phyloP scores from a whole-genome alignment of 1,284 basidiomycete genomes.

The Ceratobasidium sp. region DNA sequence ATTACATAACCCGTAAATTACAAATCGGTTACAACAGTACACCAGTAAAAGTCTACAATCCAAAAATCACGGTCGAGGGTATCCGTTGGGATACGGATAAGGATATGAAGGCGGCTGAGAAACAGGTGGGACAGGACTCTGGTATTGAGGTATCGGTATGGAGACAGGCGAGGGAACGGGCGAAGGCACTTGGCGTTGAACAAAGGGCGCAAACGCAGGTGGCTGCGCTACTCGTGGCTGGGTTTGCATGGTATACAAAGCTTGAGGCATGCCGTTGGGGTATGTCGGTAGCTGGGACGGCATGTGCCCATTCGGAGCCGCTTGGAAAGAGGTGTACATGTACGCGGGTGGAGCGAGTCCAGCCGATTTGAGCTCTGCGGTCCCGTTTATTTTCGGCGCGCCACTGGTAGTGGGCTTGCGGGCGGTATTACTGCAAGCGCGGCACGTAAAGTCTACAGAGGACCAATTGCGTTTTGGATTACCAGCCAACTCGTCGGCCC shows the following conservation, averaged over 20 bases:
- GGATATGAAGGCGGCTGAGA: constrained; percentile 35
- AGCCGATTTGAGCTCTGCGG: neutral
- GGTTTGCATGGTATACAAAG: neutral
- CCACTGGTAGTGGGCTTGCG: constrained; percentile 3
- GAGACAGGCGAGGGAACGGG: neutral
- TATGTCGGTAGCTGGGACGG: neutral
- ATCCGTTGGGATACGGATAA: constrained; percentile 31
- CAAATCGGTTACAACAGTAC: constrained; percentile 39
- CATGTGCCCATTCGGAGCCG: constrained; percentile 15
- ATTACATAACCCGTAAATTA: constrained; percentile 44
- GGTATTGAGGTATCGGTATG: constrained; percentile 32
- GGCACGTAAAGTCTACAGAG: constrained; percentile 67
- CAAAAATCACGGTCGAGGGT: constrained; percentile 12
- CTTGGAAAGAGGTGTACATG: constrained; percentile 35
- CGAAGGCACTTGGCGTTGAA: constrained; percentile 5
- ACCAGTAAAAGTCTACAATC: constrained; percentile 14
- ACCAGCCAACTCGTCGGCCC: constrained; percentile 69
- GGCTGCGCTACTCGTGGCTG: constrained; percentile 2
- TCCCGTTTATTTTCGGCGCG: constrained; percentile 12
- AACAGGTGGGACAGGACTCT: constrained; percentile 30
- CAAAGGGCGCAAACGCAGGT: constrained; percentile 7
- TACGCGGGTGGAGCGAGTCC: neutral
- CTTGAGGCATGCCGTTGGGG: neutral
- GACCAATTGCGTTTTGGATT: constrained; percentile 78
- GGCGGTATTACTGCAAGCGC: constrained; percentile 48